Evolutionary conservation across 208 protist species (phyloP).

Genomic region (Porcisia hertigi): DNA sequence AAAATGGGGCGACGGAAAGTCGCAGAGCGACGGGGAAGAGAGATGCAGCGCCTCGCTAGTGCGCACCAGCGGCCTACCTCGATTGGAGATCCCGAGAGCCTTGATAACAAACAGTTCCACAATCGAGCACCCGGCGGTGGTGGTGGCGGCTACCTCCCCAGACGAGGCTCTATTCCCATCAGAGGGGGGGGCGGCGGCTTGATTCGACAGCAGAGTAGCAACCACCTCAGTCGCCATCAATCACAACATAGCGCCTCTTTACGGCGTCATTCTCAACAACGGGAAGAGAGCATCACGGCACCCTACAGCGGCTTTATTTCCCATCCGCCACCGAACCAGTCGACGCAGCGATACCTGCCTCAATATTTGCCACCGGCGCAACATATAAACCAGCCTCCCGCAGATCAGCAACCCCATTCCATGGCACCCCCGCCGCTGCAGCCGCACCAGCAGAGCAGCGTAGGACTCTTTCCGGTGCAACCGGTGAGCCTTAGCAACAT

Average conservation of each 20-base stretch:
- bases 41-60: not conserved
- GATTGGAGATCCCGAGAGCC: not conserved
- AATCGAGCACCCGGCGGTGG: not conserved
- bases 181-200: not conserved
- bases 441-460: not conserved
- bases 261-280: not conserved
- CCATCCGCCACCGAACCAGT: not conserved
- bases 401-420: not conserved
- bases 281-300: too few species aligned
- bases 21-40: not conserved
- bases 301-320: not conserved
- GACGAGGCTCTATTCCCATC: not conserved
- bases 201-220: not conserved
- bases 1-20: slow-evolving; percentile 21
- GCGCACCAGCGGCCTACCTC: not conserved
- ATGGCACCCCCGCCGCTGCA: not conserved
- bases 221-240: not conserved
- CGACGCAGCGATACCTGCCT: too few species aligned
- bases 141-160: slow-evolving; percentile 4
- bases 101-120: not conserved
- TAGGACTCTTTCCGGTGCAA: not conserved
- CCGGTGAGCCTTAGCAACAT: not conserved
- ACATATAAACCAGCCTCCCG: not conserved
- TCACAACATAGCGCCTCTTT: slow-evolving; percentile 12
- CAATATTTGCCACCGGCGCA: not conserved